Conservation (phyloP, 2,329 filamentous ascomycete genomes). For the Lanzia echinophila region DNA sequence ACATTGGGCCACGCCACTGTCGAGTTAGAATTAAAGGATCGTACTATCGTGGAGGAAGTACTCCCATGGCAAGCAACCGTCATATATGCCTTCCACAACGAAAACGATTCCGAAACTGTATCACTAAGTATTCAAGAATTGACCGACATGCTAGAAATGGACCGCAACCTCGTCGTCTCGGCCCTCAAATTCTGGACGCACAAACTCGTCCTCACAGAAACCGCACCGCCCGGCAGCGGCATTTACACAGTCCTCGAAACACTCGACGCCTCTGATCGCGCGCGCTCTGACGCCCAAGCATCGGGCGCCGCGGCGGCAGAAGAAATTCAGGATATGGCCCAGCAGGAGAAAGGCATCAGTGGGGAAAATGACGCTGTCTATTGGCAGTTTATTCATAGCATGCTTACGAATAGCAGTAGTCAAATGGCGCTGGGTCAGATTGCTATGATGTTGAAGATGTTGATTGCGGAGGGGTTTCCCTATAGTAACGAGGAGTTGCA, state of each 20-base stretch:
- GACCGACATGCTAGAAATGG: slow-evolving; percentile 56
- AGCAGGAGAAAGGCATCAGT: slow-evolving; percentile 48
- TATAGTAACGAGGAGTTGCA: slow-evolving; percentile 85
- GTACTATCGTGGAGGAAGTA: slow-evolving; percentile 64
- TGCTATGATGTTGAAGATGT: slow-evolving; percentile 91
- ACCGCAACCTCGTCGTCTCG: slow-evolving; percentile 61
- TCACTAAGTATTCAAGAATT: slow-evolving; percentile 45
- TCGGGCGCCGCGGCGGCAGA: slow-evolving; percentile 16
- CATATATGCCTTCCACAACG: slow-evolving; percentile 69
- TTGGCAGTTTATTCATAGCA: slow-evolving; percentile 86
- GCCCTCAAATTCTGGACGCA: slow-evolving; percentile 67
- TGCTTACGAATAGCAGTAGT: slow-evolving; percentile 85
- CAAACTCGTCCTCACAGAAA: slow-evolving; percentile 57
- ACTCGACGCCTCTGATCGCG: slow-evolving; percentile 38
- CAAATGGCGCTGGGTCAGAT: slow-evolving; percentile 77
- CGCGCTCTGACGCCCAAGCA: slow-evolving; percentile 25
- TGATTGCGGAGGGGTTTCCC: slow-evolving; percentile 79
- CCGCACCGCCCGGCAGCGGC: slow-evolving; percentile 37
- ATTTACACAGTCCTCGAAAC: slow-evolving; percentile 63
- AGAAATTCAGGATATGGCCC: slow-evolving; percentile 21
- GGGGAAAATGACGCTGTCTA: slow-evolving; percentile 67
- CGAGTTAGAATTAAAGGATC: slow-evolving; percentile 76
- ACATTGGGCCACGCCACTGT: slow-evolving; percentile 74
- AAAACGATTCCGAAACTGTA: slow-evolving; percentile 14
- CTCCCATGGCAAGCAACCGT: slow-evolving; percentile 82